These are phyloP conservation scores for Botrytis squamosa DNA, from an alignment of 2,329 filamentous ascomycete genomes.

Conservation along the genomic window DNA sequence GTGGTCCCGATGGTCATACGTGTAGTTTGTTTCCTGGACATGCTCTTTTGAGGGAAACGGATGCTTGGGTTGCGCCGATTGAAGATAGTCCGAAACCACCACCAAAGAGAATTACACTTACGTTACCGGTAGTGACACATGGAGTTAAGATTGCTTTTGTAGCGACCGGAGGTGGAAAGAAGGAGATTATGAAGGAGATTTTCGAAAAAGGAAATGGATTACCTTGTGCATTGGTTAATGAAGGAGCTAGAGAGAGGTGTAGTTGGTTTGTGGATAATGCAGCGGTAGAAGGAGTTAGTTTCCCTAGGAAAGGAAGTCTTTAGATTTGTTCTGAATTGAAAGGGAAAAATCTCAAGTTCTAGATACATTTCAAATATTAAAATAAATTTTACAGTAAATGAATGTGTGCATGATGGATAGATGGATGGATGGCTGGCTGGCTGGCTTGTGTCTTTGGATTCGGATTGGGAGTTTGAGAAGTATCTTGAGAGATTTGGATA, in stretches of 20 bases:
- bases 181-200: conserved; percentile 87
- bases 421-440: not conserved
- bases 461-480: conserved; percentile 3
- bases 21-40: conserved; percentile 95
- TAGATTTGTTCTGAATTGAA: conserved; percentile 37
- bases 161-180: conserved; percentile 85
- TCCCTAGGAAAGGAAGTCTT: conserved; percentile 70
- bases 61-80: conserved; percentile 90
- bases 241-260: conserved; percentile 77
- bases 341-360: not conserved
- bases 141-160: conserved; percentile 86
- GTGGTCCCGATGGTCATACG: conserved; percentile 94
- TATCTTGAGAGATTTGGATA: not conserved
- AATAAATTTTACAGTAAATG: not conserved
- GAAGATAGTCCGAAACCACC: conserved; percentile 95
- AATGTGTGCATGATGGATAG: not conserved
- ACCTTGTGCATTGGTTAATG: conserved; percentile 86
- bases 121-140: conserved; percentile 85
- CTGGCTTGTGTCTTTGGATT: not conserved
- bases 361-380: not conserved
- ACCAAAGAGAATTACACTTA: conserved; percentile 84
- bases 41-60: conserved; percentile 77
- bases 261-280: conserved; percentile 93
- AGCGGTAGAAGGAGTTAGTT: conserved; percentile 81
- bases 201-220: conserved; percentile 75